These are phyloP conservation scores for Yarrowia divulgata DNA, from an alignment of 805 yeast species.

Conservation along the genomic window DNA sequence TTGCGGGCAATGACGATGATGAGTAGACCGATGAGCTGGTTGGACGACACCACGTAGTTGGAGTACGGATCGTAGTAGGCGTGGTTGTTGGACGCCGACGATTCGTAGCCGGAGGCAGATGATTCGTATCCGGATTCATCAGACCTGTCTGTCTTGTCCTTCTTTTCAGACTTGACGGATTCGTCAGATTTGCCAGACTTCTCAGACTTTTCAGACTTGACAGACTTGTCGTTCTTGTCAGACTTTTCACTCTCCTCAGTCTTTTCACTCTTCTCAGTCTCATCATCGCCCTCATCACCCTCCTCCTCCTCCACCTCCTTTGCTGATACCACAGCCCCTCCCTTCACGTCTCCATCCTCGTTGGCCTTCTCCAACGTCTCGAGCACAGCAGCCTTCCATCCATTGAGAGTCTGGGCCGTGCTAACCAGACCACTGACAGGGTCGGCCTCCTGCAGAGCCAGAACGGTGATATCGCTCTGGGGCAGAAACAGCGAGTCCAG, in stretches of 20 bases:
- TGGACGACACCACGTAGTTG: slow-evolving; percentile 54
- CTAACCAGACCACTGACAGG: slow-evolving; percentile 46
- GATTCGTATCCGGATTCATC: slow-evolving; percentile 13
- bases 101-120: slow-evolving; percentile 10
- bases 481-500: slow-evolving; percentile 41
- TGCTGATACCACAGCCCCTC: background rate
- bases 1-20: slow-evolving; percentile 55
- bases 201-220: slow-evolving; percentile 45
- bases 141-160: no score
- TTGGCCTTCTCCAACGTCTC: slow-evolving; percentile 44
- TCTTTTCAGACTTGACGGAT: background rate
- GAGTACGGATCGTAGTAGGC: slow-evolving; percentile 43
- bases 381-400: slow-evolving; percentile 34
- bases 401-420: slow-evolving; percentile 24
- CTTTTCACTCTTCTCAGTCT: background rate
- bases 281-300: background rate
- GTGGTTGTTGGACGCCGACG: slow-evolving; percentile 5
- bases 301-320: background rate
- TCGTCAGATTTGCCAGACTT: slow-evolving; percentile 44
- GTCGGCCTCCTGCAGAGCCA: slow-evolving; percentile 61
- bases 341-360: background rate
- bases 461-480: slow-evolving; percentile 50
- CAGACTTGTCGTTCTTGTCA: slow-evolving; percentile 46
- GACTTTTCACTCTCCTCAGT: background rate
- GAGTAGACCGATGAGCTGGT: slow-evolving; percentile 62